Conservation (phyloP, 148 eudicot species). For the Arctostaphylos glauca region DNA sequence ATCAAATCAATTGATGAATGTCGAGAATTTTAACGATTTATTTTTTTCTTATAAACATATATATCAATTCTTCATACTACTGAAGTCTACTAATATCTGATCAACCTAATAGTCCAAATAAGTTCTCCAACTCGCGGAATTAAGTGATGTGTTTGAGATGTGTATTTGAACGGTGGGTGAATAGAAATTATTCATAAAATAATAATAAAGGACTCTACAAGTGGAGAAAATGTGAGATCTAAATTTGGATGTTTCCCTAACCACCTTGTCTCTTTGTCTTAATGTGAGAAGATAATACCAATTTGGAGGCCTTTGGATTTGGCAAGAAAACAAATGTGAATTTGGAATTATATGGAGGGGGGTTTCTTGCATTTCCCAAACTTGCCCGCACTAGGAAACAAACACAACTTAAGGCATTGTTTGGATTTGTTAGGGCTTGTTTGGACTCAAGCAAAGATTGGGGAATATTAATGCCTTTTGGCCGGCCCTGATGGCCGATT, state of each 20-base stretch:
- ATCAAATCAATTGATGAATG: too few species aligned
- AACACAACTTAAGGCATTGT: constrained; percentile 40
- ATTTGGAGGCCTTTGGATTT: constrained; percentile 39
- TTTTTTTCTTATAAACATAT: too few species aligned
- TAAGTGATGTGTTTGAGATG: too few species aligned
- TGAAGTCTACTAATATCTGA: too few species aligned
- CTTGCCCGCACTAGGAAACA: constrained; percentile 47
- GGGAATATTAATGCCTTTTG: constrained; percentile 43
- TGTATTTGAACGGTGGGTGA: too few species aligned
- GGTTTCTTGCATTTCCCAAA: constrained; percentile 44
- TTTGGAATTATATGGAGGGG: constrained; percentile 32
- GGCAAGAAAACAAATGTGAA: constrained; percentile 25
- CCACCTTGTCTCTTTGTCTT: constrained; percentile 56
- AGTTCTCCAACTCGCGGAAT: too few species aligned
- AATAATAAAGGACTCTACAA: constrained; percentile 11
- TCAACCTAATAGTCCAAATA: too few species aligned
- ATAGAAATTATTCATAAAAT: too few species aligned
- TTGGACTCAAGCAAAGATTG: constrained; percentile 49
- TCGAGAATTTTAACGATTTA: too few species aligned
- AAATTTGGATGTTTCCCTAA: constrained; percentile 42
- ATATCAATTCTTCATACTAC: too few species aligned
- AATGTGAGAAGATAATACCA: constrained; percentile 44
- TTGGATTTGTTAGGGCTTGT: constrained; percentile 75
- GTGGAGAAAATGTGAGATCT: constrained; percentile 28
- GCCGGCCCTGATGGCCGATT: constrained; percentile 30